Percentiles rank a stretch among this genome's conserved stretches.
Conservation (phyloP, 140 eudicot genomes). For the Oenanthe javanica region DNA sequence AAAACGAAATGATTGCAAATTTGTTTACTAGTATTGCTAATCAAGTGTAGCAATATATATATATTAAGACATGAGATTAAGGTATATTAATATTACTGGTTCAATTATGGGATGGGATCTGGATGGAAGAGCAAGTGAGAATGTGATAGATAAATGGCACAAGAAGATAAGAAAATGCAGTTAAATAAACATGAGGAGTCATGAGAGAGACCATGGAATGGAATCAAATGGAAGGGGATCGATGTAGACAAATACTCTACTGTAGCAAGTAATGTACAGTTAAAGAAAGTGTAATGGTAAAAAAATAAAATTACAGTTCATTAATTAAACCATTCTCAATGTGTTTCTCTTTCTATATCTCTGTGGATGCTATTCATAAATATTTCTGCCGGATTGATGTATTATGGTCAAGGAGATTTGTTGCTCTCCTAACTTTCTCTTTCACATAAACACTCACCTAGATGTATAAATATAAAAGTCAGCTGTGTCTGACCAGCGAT, state of each 20-base stretch:
- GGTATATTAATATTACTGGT: not conserved
- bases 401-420: not conserved
- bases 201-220: no score
- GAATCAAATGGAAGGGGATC: not conserved
- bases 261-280: not conserved
- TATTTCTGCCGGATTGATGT: not conserved
- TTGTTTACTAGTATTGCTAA: not conserved
- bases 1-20: not conserved
- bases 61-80: not conserved
- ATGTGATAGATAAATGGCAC: conserved; percentile 22
- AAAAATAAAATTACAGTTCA: no score
- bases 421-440: not conserved
- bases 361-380: not conserved
- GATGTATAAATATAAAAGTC: no score
- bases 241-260: not conserved
- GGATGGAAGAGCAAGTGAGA: conserved; percentile 12
- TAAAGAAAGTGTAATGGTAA: not conserved
- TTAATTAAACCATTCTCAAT: no score
- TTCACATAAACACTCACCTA: no score
- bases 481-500: no score
- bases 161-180: not conserved
- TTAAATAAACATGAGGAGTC: not conserved
- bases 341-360: not conserved
- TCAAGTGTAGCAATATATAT: not conserved
- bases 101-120: conserved; percentile 12